Evolutionary conservation across 1,284 basidiomycete species (phyloP).

Genomic region (Rhodofomes roseus): DNA sequence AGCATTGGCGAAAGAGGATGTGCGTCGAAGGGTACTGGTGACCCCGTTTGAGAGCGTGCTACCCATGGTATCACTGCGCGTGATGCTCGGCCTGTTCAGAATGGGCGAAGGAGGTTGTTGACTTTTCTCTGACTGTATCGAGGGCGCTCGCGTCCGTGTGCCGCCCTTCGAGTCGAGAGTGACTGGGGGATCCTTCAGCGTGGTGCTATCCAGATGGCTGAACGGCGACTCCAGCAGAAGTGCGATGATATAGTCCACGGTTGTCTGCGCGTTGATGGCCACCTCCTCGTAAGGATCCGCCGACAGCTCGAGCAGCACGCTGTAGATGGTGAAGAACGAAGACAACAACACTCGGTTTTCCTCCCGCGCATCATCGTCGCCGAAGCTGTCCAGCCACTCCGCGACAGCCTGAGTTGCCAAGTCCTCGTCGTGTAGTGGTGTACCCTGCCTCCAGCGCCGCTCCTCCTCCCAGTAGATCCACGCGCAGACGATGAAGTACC

Average conservation of each 20-base stretch:
- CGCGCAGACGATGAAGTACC: conserved; percentile 93
- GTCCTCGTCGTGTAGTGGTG: conserved; percentile 54
- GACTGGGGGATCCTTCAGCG: conserved; percentile 51
- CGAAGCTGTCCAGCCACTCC: conserved; percentile 71
- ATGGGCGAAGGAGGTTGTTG: conserved; percentile 33
- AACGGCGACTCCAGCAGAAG: conserved; percentile 88
- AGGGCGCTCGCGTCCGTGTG: conserved; percentile 48
- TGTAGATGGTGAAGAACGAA: conserved; percentile 92
- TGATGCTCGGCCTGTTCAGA: conserved; percentile 41
- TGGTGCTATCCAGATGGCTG: conserved; percentile 63
- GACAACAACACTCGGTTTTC: conserved; percentile 84
- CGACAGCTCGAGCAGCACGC: conserved; percentile 86
- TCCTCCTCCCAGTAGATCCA: conserved; percentile 95
- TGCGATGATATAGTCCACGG: conserved; percentile 91
- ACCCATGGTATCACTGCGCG: conserved; percentile 60
- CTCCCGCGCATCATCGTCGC: conserved; percentile 68
- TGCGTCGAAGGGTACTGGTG: conserved; percentile 69
- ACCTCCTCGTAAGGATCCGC: conserved; percentile 94
- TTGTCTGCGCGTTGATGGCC: conserved; percentile 84
- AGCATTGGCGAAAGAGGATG: conserved; percentile 81
- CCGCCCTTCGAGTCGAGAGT: conserved; percentile 24
- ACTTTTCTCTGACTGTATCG: conserved; percentile 44
- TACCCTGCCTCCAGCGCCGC: conserved; percentile 44
- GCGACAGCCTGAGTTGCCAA: conserved; percentile 68
- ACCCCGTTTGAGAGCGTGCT: conserved; percentile 56